Evolutionary conservation across 495 filamentous ascomycete species (phyloP).

Genomic region (Podospora pseudocomata): DNA sequence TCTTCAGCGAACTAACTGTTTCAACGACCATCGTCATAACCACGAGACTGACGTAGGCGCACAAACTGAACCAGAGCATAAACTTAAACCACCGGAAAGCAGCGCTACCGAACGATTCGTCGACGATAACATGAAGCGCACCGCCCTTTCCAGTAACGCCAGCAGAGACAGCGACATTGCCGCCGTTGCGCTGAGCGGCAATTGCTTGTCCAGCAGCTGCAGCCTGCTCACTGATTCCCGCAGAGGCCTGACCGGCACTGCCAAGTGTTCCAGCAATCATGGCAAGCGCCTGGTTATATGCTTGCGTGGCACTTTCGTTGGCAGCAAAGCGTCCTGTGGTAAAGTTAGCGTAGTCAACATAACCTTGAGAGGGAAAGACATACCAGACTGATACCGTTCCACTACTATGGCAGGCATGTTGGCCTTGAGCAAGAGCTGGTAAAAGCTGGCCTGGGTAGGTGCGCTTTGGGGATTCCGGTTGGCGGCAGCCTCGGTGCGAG

Average conservation of each 20-base stretch:
- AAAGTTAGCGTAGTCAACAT: not conserved
- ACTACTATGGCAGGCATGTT: conserved; percentile 90
- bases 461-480: conserved; percentile 87
- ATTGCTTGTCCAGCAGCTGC: conserved; percentile 82
- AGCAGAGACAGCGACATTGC: conserved; percentile 53
- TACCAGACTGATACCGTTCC: conserved; percentile 78
- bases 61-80: conserved; percentile 67
- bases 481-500: conserved; percentile 70
- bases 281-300: conserved; percentile 71
- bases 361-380: not conserved
- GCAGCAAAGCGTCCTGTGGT: conserved; percentile 61
- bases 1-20: conserved; percentile 69
- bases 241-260: conserved; percentile 29
- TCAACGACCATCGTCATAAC: conserved; percentile 77
- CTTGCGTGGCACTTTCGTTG: conserved; percentile 65
- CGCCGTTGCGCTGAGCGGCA: conserved; percentile 67
- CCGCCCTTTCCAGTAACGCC: conserved; percentile 55
- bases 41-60: conserved; percentile 69
- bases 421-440: conserved; percentile 81
- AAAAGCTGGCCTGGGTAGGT: conserved; percentile 86
- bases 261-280: conserved; percentile 52
- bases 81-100: conserved; percentile 93
- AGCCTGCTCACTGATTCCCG: conserved; percentile 30
- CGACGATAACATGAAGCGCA: conserved; percentile 92
- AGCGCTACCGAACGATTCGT: conserved; percentile 72